Conservation (phyloP, 1,284 basidiomycete genomes). For the Apiotrichum siamense region DNA sequence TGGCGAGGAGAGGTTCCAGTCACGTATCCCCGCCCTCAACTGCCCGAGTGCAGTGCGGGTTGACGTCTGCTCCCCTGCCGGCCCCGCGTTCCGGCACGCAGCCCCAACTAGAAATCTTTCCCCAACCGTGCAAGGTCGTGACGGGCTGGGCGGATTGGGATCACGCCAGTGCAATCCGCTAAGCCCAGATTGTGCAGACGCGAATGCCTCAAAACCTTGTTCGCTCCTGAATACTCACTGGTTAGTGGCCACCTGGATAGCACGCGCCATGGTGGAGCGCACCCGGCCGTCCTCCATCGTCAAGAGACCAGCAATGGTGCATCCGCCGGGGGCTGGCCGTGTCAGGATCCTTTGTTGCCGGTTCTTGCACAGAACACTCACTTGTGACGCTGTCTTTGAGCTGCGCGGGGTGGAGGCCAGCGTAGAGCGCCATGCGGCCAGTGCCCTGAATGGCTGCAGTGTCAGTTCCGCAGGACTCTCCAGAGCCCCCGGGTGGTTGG, state of each 20-base stretch:
- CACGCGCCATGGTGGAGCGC: conserved; percentile 88
- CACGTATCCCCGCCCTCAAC: too few species aligned
- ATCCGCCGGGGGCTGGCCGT: conserved; percentile 91
- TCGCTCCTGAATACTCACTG: conserved; percentile 40
- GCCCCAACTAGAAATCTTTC: too few species aligned
- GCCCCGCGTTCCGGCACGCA: too few species aligned
- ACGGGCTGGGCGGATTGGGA: too few species aligned
- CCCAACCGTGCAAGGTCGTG: too few species aligned
- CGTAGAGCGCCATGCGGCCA: conserved; percentile 88
- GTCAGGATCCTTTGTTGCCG: not conserved
- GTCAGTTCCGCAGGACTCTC: not conserved
- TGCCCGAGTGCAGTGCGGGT: too few species aligned
- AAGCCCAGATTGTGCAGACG: not conserved
- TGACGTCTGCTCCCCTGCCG: too few species aligned
- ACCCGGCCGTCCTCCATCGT: conserved; percentile 92
- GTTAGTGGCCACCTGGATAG: conserved; percentile 88
- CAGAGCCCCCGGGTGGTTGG: too few species aligned
- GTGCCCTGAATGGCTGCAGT: conserved; percentile 84
- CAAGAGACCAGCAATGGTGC: conserved; percentile 93
- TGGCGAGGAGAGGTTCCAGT: too few species aligned
- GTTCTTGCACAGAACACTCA: conserved; percentile 47
- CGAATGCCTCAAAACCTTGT: not conserved
- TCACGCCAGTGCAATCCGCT: not conserved
- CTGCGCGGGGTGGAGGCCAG: conserved; percentile 84
- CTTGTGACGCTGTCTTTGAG: conserved; percentile 98